phyloP scores from a whole-genome alignment of 2,329 filamentous ascomycete species.

The Fusarium ramigenum region DNA sequence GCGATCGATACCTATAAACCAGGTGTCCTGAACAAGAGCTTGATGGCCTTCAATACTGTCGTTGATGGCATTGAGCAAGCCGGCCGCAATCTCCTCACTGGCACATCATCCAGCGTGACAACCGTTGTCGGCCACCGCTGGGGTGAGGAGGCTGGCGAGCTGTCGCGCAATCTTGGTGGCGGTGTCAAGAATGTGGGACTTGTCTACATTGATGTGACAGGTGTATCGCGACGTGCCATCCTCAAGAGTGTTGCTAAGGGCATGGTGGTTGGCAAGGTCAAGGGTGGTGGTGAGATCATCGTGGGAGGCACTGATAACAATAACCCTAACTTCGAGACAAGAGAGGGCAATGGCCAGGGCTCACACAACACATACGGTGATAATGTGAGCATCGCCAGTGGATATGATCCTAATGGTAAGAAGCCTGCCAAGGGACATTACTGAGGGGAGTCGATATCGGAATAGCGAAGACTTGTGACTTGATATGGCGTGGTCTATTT shows the following conservation, averaged over 20 bases:
- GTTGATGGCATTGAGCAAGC: slow-evolving; percentile 93
- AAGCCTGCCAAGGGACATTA: slow-evolving; percentile 41
- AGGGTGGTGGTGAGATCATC: slow-evolving; percentile 76
- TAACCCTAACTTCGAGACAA: slow-evolving; percentile 35
- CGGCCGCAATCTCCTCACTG: slow-evolving; percentile 78
- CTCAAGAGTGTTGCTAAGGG: slow-evolving; percentile 96
- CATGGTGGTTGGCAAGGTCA: slow-evolving; percentile 88
- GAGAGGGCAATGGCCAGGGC: slow-evolving; percentile 36
- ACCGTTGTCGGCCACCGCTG: slow-evolving; percentile 91
- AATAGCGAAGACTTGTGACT: slow-evolving; percentile 6
- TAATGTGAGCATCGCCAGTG: slow-evolving; percentile 40
- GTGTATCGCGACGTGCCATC: slow-evolving; percentile 87
- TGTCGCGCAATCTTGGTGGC: slow-evolving; percentile 79
- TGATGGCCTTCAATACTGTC: slow-evolving; percentile 96
- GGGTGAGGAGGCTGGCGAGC: slow-evolving; percentile 82
- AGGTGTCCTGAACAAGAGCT: slow-evolving; percentile 89
- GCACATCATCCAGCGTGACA: slow-evolving; percentile 80
- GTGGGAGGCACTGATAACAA: slow-evolving; percentile 70
- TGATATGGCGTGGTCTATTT: slow-evolving; percentile 12
- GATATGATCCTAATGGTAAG: slow-evolving; percentile 46
- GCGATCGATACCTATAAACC: slow-evolving; percentile 78
- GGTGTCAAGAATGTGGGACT: slow-evolving; percentile 96
- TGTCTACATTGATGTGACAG: slow-evolving; percentile 96
- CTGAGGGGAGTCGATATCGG: slow-evolving; percentile 5
- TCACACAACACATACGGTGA: slow-evolving; percentile 43